phyloP scores from a whole-genome alignment of 108 stramenopile species.

The Nannochloropsis salina region DNA sequence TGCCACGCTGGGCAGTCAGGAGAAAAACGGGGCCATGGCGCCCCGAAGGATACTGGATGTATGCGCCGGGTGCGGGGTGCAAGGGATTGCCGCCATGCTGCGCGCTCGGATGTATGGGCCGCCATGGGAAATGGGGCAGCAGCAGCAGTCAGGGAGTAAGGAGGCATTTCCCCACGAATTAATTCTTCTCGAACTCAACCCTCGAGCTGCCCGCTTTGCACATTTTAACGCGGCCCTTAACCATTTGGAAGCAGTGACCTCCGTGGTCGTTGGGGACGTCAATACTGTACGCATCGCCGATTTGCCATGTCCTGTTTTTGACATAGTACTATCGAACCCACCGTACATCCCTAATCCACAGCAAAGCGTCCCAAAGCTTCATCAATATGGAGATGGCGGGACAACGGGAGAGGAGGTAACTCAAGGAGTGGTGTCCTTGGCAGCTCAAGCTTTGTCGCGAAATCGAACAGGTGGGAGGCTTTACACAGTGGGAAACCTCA shows the following conservation, averaged over 20 bases:
- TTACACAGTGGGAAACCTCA: not conserved
- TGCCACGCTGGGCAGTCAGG: not conserved
- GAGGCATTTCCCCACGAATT: not conserved
- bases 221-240: constrained; percentile 42
- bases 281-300: not conserved
- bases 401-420: constrained; percentile 3
- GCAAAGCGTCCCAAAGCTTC: not conserved
- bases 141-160: not conserved
- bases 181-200: constrained; percentile 33
- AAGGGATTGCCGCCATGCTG: constrained; percentile 38
- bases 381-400: constrained; percentile 13
- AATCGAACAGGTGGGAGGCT: not conserved
- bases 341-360: not conserved
- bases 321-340: not conserved
- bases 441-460: not conserved
- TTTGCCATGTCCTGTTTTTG: not conserved
- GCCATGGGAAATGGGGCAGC: not conserved
- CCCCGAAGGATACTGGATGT: constrained; percentile 29
- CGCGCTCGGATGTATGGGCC: not conserved
- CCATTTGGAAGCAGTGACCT: constrained; percentile 20
- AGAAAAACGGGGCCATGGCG: not conserved
- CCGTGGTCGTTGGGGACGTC: not conserved
- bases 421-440: not conserved
- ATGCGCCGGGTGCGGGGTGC: constrained; percentile 40
- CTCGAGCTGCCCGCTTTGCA: constrained; percentile 37